These are phyloP conservation scores for Hygrocybe punicea DNA, from an alignment of 768 basidiomycete species.

Conservation along the genomic window DNA sequence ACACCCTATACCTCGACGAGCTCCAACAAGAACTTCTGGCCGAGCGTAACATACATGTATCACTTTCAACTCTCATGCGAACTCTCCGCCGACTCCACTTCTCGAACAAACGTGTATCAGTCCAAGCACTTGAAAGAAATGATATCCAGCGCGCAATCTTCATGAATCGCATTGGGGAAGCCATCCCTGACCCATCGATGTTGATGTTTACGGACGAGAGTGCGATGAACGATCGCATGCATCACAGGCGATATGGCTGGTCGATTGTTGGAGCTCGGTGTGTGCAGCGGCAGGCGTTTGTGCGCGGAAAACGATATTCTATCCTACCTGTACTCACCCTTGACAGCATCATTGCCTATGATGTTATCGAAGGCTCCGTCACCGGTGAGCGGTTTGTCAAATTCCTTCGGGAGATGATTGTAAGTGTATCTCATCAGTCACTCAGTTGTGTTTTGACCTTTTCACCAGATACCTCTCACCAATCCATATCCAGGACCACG, in stretches of 20 bases:
- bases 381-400: conserved; percentile 30
- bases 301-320: conserved; percentile 27
- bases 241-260: conserved; percentile 17
- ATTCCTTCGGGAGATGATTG: conserved; percentile 30
- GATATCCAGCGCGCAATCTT: not conserved
- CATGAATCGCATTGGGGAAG: not conserved
- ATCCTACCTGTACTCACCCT: conserved; percentile 28
- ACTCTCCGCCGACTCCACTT: not conserved
- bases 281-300: conserved; percentile 17
- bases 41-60: no score
- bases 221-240: conserved; percentile 22
- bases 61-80: no score
- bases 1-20: no score
- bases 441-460: conserved; percentile 16
- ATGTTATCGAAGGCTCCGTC: conserved; percentile 35
- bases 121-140: not conserved
- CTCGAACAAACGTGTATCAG: not conserved
- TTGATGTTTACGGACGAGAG: conserved; percentile 27
- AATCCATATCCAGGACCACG: conserved; percentile 31
- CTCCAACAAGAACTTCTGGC: no score
- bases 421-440: conserved; percentile 11
- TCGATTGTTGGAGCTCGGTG: conserved; percentile 14
- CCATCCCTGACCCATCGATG: not conserved
- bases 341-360: conserved; percentile 30
- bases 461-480: conserved; percentile 2